Percentiles rank a stretch among this genome's conserved stretches.
These are phyloP conservation scores for Fusarium brachygibbosum DNA, from an alignment of 2,329 filamentous ascomycete genomes.

Conservation along the genomic window DNA sequence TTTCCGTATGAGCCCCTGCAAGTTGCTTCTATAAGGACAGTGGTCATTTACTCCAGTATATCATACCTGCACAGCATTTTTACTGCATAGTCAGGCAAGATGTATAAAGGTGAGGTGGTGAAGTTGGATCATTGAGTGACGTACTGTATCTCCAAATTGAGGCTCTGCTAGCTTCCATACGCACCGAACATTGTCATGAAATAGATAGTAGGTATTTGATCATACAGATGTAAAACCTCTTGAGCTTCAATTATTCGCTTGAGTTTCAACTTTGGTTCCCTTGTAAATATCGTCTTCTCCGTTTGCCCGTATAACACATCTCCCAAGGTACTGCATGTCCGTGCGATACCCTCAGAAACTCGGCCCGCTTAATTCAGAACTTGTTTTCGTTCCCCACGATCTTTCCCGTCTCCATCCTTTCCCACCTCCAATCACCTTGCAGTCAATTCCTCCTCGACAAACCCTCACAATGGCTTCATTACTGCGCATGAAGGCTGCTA, in stretches of 20 bases:
- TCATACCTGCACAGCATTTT: background rate
- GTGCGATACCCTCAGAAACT: conserved; percentile 41
- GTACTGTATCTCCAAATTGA: conserved; percentile 5
- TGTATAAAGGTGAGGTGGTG: background rate
- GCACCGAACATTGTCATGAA: background rate
- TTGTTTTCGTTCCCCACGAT: conserved; percentile 29
- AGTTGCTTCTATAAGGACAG: background rate
- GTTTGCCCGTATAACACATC: conserved; percentile 6
- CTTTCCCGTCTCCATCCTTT: background rate
- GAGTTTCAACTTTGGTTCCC: background rate
- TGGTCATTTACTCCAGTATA: background rate
- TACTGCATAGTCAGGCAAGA: background rate
- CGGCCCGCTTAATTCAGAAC: conserved; percentile 43
- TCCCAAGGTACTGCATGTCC: conserved; percentile 29
- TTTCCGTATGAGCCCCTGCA: conserved; percentile 9
- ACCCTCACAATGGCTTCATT: conserved; percentile 43
- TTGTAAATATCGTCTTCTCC: background rate
- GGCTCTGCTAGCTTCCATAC: background rate
- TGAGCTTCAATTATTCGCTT: background rate
- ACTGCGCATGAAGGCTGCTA: conserved; percentile 42
- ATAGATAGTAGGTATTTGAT: background rate
- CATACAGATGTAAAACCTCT: background rate
- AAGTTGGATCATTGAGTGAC: background rate
- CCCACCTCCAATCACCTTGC: conserved; percentile 6
- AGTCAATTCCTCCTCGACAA: background rate